Conservation (phyloP, 208 protist species). For the Acanthamoeba lenticulata region DNA sequence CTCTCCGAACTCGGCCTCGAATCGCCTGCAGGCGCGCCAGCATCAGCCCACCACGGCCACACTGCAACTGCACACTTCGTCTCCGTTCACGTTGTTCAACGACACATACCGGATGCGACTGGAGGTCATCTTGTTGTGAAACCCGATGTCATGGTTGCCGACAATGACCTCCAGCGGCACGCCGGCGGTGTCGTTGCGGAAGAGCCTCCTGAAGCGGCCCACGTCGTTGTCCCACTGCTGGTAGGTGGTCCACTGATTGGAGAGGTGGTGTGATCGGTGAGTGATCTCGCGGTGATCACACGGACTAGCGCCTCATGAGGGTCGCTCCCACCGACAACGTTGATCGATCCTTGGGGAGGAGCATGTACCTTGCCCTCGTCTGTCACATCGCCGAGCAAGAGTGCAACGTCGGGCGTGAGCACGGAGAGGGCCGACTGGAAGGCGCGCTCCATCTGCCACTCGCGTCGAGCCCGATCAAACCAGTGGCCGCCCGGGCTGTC, state of each 20-base stretch:
- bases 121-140: constrained; percentile 41
- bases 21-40: neutral
- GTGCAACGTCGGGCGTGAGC: neutral
- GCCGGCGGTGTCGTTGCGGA: neutral
- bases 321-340: too few relatives aligned
- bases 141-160: constrained; percentile 62
- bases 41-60: neutral
- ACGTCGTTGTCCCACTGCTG: constrained; percentile 41
- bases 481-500: neutral
- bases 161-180: constrained; percentile 4
- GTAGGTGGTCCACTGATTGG: constrained; percentile 30
- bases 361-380: constrained; percentile 45
- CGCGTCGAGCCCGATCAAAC: constrained; percentile 20
- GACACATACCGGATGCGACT: neutral
- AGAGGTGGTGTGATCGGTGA: too few relatives aligned
- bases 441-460: constrained; percentile 60
- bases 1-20: constrained; percentile 13
- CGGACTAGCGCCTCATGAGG: neutral
- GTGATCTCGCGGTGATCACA: too few relatives aligned
- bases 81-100: neutral
- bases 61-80: neutral
- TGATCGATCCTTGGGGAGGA: too few relatives aligned
- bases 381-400: constrained; percentile 53
- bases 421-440: constrained; percentile 26
- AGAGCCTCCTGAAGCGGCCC: neutral